A percentile compares a stretch with the other conserved stretches of the same genome.
These are phyloP conservation scores for Colletotrichum somersetense DNA, from an alignment of 2,329 filamentous ascomycete species.

Conservation along the genomic window DNA sequence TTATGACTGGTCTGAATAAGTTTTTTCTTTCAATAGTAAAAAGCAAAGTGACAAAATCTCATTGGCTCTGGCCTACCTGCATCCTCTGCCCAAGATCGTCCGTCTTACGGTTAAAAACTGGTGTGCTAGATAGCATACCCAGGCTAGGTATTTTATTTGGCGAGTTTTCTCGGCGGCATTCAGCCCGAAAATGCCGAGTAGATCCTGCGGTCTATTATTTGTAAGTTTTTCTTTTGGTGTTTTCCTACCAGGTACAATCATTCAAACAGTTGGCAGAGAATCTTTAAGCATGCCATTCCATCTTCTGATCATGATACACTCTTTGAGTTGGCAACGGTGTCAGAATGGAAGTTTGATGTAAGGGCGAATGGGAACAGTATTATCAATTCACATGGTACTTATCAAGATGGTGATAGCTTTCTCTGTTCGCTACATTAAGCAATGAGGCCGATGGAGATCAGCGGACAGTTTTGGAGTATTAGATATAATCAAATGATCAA, in stretches of 20 bases:
- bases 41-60: neutral
- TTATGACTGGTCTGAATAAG: neutral
- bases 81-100: neutral
- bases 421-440: no score
- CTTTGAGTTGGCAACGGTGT: neutral
- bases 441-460: neutral
- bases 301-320: neutral
- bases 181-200: neutral
- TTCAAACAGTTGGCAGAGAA: neutral
- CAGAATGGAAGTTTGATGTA: neutral
- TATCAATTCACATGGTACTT: neutral
- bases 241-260: no score
- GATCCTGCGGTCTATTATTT: no score
- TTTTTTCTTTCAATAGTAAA: neutral
- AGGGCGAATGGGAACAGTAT: neutral
- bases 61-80: neutral
- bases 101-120: no score
- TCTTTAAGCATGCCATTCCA: neutral
- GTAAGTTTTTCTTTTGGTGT: no score
- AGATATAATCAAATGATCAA: neutral
- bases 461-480: rapidly evolving
- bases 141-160: no score
- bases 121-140: no score
- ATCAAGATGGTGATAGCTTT: neutral
- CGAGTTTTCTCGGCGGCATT: neutral